These are phyloP conservation scores for Phallus indusiatus DNA, from an alignment of 768 basidiomycete species.

Conservation along the genomic window DNA sequence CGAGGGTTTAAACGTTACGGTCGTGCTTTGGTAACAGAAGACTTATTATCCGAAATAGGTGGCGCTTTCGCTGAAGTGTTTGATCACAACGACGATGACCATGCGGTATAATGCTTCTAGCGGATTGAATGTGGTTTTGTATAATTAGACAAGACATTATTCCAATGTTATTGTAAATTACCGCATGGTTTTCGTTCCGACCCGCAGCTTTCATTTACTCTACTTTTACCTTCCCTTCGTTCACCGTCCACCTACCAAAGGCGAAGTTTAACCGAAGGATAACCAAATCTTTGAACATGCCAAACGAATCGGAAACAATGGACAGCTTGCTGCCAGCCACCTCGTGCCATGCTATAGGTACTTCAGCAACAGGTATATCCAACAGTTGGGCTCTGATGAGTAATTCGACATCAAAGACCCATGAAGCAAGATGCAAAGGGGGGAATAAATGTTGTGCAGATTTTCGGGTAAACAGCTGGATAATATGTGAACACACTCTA, in stretches of 20 bases:
- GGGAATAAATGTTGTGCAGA: slow-evolving; percentile 82
- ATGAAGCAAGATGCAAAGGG: slow-evolving; percentile 74
- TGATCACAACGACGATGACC: slow-evolving; percentile 34
- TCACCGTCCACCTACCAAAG: slow-evolving; percentile 59
- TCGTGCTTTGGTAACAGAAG: slow-evolving; percentile 73
- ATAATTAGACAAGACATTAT: too few relatives aligned
- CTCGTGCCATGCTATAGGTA: slow-evolving; percentile 89
- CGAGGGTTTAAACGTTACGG: slow-evolving; percentile 69
- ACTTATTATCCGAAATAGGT: slow-evolving; percentile 56
- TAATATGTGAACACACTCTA: not conserved
- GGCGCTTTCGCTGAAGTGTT: slow-evolving; percentile 68
- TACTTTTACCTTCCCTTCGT: not conserved
- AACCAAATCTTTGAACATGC: slow-evolving; percentile 84
- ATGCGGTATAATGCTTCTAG: not conserved
- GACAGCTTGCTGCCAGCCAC: slow-evolving; percentile 88
- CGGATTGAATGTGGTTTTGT: too few relatives aligned
- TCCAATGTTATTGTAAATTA: too few relatives aligned
- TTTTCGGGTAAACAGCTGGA: slow-evolving; percentile 63
- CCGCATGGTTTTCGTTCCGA: too few relatives aligned
- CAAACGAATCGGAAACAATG: slow-evolving; percentile 72
- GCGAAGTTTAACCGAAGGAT: slow-evolving; percentile 76
- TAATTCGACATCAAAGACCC: slow-evolving; percentile 97
- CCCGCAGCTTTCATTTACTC: not conserved
- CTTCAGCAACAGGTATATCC: slow-evolving; percentile 71
- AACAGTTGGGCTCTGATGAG: slow-evolving; percentile 75